A percentile compares a stretch with the other conserved stretches of the same genome.
phyloP scores from a whole-genome alignment of 495 filamentous ascomycete genomes.

The Friedmanniomyces simplex region DNA sequence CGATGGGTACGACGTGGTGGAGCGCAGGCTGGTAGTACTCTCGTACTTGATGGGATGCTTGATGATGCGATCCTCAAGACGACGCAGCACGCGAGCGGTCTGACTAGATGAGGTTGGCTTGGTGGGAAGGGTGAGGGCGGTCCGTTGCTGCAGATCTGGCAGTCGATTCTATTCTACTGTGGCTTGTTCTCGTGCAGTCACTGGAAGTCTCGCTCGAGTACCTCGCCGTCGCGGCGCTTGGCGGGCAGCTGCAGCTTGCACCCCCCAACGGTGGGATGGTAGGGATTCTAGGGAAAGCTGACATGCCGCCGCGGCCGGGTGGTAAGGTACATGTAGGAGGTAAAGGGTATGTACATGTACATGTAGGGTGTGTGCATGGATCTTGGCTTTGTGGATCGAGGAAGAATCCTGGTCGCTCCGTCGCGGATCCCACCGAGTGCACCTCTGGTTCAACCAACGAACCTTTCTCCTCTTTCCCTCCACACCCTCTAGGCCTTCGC shows the following conservation, averaged over 20 bases:
- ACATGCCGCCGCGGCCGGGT: not conserved
- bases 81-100: not conserved
- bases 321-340: not conserved
- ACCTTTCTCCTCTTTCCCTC: not conserved
- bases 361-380: not conserved
- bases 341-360: too few species aligned
- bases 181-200: not conserved
- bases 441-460: conserved; percentile 5
- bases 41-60: too few species aligned
- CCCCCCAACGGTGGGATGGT: not conserved
- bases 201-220: not conserved
- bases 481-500: conserved; percentile 3
- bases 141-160: too few species aligned
- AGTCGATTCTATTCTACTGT: too few species aligned
- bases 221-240: not conserved
- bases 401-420: not conserved
- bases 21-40: too few species aligned
- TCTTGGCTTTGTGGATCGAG: not conserved
- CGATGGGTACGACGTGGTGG: too few species aligned
- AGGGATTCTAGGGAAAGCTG: too few species aligned
- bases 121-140: too few species aligned
- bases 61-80: too few species aligned
- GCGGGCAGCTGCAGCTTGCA: not conserved
- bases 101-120: too few species aligned
- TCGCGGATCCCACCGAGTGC: not conserved